Evolutionary conservation across 140 eudicot species (phyloP).

Genomic region (Erigeron philadelphicus): DNA sequence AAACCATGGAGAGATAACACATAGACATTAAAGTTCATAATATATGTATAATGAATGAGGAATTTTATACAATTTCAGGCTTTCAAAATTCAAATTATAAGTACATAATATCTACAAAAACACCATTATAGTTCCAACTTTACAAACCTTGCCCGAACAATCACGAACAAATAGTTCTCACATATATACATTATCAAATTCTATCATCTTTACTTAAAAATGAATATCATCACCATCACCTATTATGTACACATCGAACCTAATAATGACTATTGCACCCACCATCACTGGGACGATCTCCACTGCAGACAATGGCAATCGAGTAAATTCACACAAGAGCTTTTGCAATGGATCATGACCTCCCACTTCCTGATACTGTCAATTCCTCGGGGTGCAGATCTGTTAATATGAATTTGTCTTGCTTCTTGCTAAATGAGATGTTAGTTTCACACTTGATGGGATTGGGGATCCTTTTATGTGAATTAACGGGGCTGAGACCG

Average conservation of each 20-base stretch:
- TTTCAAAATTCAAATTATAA: slow-evolving; percentile 19
- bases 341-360: slow-evolving; percentile 15
- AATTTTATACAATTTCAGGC: slow-evolving; percentile 25
- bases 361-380: slow-evolving; percentile 18
- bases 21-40: not conserved
- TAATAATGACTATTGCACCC: slow-evolving; percentile 16
- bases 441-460: slow-evolving; percentile 21
- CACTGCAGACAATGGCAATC: slow-evolving; percentile 24
- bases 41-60: slow-evolving; percentile 22
- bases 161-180: slow-evolving; percentile 13
- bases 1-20: not conserved
- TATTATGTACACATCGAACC: slow-evolving; percentile 24
- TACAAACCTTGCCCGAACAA: slow-evolving; percentile 18
- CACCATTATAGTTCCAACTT: slow-evolving; percentile 24
- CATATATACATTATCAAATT: slow-evolving; percentile 13
- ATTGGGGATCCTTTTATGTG: slow-evolving; percentile 21
- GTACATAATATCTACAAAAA: slow-evolving; percentile 29
- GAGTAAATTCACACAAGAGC: slow-evolving; percentile 25
- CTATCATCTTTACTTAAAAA: not conserved
- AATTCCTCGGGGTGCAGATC: slow-evolving; percentile 15
- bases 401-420: slow-evolving; percentile 14
- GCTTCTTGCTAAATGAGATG: slow-evolving; percentile 23
- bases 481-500: slow-evolving; percentile 46
- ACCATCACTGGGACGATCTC: slow-evolving; percentile 20
- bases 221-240: slow-evolving; percentile 16